phyloP scores from a whole-genome alignment of 495 filamentous ascomycete genomes.

The Geoglossum glabrum region DNA sequence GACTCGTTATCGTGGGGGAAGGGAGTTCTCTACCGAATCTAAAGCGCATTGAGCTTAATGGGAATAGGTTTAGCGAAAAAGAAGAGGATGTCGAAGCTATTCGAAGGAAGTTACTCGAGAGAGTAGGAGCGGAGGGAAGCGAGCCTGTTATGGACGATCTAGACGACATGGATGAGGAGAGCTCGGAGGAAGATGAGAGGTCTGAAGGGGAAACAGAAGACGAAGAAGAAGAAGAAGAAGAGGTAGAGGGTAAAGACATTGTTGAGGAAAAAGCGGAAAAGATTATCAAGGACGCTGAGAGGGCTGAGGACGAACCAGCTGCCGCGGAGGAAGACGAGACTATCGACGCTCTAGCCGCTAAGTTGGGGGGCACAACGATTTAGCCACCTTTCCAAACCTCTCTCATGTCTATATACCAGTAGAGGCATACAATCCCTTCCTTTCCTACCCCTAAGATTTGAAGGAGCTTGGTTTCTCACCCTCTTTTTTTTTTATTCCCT shows the following conservation, averaged over 20 bases:
- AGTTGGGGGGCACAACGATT: slow-evolving; percentile 40
- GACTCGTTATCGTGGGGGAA: slow-evolving; percentile 40
- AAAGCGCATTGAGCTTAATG: slow-evolving; percentile 78
- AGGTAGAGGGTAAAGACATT: slow-evolving; percentile 16
- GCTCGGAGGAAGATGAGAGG: slow-evolving; percentile 31
- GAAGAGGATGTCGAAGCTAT: slow-evolving; percentile 38
- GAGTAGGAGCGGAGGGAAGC: slow-evolving; percentile 31
- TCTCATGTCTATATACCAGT: too few species aligned
- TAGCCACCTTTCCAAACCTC: background rate
- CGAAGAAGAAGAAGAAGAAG: slow-evolving; percentile 34
- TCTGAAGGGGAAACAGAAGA: slow-evolving; percentile 44
- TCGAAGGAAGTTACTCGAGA: slow-evolving; percentile 37
- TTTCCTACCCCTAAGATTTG: too few species aligned
- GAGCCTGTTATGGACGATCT: slow-evolving; percentile 53
- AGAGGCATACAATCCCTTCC: too few species aligned
- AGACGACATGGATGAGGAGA: slow-evolving; percentile 58
- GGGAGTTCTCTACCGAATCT: slow-evolving; percentile 48
- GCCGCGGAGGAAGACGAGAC: slow-evolving; percentile 59
- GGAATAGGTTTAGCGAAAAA: slow-evolving; percentile 83
- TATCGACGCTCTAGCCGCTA: slow-evolving; percentile 57
- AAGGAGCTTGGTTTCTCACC: too few species aligned
- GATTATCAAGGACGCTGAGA: slow-evolving; percentile 46
- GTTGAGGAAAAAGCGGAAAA: slow-evolving; percentile 40
- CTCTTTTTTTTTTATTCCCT: too few species aligned
- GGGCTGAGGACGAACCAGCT: slow-evolving; percentile 53